phyloP scores from a whole-genome alignment of 345 rosid genomes.

The Populus deltoides region DNA sequence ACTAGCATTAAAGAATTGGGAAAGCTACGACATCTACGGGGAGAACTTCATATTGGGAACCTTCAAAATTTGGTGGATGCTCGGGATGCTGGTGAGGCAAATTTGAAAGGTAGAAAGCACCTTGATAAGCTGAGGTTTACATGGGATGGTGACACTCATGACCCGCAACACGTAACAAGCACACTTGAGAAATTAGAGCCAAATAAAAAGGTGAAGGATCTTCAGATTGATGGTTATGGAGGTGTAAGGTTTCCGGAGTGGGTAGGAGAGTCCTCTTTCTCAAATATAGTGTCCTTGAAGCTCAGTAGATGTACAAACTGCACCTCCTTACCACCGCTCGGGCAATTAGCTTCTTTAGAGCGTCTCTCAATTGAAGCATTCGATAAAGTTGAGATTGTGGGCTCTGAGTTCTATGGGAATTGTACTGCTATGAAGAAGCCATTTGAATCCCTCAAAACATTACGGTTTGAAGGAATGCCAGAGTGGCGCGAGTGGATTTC shows the following conservation, averaged over 20 bases:
- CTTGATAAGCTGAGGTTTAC: neutral
- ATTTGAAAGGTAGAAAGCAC: neutral
- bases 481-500: conserved; percentile 2
- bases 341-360: conserved; percentile 2
- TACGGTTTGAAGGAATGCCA: neutral
- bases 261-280: neutral
- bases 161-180: neutral
- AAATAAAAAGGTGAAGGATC: neutral
- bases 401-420: neutral
- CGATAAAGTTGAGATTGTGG: neutral
- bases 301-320: neutral
- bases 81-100: neutral
- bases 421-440: neutral
- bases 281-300: neutral
- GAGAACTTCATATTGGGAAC: no score
- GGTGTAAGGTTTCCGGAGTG: neutral
- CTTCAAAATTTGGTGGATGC: neutral
- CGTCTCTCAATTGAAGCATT: neutral
- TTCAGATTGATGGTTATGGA: neutral
- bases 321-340: conserved; percentile 2
- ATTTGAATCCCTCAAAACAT: neutral
- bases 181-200: neutral
- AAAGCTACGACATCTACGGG: no score
- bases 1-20: neutral
- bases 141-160: neutral